Percentiles rank a stretch among this genome's conserved stretches.
Conservation (phyloP, 148 eudicot genomes). For the Cornus kousa region DNA sequence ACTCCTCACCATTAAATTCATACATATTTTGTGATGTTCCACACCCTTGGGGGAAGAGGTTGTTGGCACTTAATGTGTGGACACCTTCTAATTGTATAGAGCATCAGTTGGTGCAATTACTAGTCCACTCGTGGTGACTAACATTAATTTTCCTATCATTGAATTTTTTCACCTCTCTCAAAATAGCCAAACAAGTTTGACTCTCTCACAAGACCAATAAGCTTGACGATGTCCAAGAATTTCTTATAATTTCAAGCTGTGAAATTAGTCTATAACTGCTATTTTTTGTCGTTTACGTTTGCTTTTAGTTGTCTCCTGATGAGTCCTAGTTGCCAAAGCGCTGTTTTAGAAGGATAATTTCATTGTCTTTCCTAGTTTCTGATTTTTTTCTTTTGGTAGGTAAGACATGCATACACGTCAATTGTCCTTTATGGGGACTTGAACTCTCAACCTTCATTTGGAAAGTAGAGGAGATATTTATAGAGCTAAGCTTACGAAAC, state of each 20-base stretch:
- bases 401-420: too few relatives aligned
- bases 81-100: too few relatives aligned
- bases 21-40: too few relatives aligned
- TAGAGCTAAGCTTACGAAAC: too few relatives aligned
- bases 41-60: too few relatives aligned
- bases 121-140: neutral
- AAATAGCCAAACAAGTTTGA: neutral
- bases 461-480: too few relatives aligned
- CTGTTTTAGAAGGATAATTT: neutral
- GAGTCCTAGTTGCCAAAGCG: neutral
- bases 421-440: too few relatives aligned
- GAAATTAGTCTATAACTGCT: neutral
- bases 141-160: neutral
- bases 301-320: neutral
- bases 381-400: too few relatives aligned
- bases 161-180: neutral
- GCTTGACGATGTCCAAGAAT: neutral
- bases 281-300: neutral
- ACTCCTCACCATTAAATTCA: too few relatives aligned
- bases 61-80: too few relatives aligned
- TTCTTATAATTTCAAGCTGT: neutral
- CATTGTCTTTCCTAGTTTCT: neutral
- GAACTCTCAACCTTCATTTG: too few relatives aligned
- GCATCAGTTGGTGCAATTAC: neutral
- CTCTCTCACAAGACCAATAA: neutral